Evolutionary conservation across 768 basidiomycete species (phyloP).

Genomic region (Strobilomyces confusus): DNA sequence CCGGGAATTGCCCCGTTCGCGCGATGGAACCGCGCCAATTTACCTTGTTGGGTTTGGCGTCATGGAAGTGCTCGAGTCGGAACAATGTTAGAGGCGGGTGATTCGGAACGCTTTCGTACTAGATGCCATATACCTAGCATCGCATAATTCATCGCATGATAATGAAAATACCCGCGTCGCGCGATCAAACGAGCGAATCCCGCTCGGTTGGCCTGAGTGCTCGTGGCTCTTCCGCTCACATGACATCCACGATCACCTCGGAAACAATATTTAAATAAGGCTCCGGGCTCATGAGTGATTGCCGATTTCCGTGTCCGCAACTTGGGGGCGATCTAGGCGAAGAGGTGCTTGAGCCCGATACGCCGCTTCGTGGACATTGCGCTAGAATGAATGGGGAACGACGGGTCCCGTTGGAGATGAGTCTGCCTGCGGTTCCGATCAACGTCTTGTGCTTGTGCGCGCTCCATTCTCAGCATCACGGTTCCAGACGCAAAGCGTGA

Average conservation of each 20-base stretch:
- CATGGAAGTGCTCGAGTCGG: slow-evolving; percentile 5
- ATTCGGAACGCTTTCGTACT: neutral
- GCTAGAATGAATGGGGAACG: slow-evolving; percentile 1
- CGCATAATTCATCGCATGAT: slow-evolving; percentile 26
- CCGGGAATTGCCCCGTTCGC: slow-evolving; percentile 16
- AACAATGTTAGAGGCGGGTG: slow-evolving; percentile 5
- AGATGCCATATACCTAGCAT: slow-evolving; percentile 20
- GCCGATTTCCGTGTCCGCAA: slow-evolving; percentile 7
- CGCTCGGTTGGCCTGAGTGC: neutral
- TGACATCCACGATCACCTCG: slow-evolving; percentile 28
- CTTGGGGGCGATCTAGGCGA: slow-evolving; percentile 5
- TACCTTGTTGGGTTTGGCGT: slow-evolving; percentile 5
- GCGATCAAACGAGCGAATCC: neutral
- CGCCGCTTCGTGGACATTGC: neutral
- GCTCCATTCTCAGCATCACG: slow-evolving; percentile 16
- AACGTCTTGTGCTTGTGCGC: neutral
- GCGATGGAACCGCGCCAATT: slow-evolving; percentile 16
- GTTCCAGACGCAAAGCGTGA: slow-evolving; percentile 1
- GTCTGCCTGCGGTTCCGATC: neutral
- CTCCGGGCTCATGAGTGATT: slow-evolving; percentile 18
- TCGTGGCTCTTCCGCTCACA: neutral
- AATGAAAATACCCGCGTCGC: slow-evolving; percentile 10
- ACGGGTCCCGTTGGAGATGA: neutral
- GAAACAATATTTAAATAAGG: slow-evolving; percentile 8
- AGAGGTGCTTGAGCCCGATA: neutral